Conservation (phyloP, 441 rosid species). For the California macrophylla region DNA sequence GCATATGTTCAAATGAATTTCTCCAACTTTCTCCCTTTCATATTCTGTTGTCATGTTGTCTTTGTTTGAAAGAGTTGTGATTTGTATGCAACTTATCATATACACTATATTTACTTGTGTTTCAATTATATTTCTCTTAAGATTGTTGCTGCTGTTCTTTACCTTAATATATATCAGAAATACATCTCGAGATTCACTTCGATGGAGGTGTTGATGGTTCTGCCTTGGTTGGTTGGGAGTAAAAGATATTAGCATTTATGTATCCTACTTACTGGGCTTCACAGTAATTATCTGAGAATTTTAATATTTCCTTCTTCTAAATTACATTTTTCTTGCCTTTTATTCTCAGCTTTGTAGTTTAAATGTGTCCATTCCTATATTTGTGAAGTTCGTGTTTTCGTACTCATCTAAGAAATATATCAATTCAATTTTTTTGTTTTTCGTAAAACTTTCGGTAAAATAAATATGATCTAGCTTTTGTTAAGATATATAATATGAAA, state of each 20-base stretch:
- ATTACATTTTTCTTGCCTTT: not conserved
- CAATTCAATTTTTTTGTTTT: not conserved
- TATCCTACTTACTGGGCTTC: slow-evolving; percentile 42
- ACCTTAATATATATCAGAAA: slow-evolving; percentile 38
- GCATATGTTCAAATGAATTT: not conserved
- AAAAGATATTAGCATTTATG: slow-evolving; percentile 31
- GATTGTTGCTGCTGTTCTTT: slow-evolving; percentile 28
- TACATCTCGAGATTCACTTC: slow-evolving; percentile 34
- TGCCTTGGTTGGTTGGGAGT: slow-evolving; percentile 37
- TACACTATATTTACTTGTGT: not conserved
- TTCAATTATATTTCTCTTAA: slow-evolving; percentile 13
- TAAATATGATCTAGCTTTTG: not conserved
- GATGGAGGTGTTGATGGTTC: slow-evolving; percentile 42
- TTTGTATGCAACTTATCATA: not conserved
- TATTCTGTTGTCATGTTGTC: not conserved
- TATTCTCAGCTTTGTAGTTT: not conserved
- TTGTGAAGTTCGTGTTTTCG: not conserved
- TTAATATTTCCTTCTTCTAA: slow-evolving; percentile 4
- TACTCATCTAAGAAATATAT: not conserved
- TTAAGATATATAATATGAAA: not conserved
- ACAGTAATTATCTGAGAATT: slow-evolving; percentile 11
- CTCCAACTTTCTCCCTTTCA: not conserved
- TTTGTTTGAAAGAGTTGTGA: slow-evolving; percentile 1
- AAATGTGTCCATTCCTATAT: not conserved
- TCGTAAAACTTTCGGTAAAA: not conserved